Evolutionary conservation across 768 basidiomycete species (phyloP), one percentile per base, ranked within the genome.

Genomic region (Megacollybia marginata): DNA sequence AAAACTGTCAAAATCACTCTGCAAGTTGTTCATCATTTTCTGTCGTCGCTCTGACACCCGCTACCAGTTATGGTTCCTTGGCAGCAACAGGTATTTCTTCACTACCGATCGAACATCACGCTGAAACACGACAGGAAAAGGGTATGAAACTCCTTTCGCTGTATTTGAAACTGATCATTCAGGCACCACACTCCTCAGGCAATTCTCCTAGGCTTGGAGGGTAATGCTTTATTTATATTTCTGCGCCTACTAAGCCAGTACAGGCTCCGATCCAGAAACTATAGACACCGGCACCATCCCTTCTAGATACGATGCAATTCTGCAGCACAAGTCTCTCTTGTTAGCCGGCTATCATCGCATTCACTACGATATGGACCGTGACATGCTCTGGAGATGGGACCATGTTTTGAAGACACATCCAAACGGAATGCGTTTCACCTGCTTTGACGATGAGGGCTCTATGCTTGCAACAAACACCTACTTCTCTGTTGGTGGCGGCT

Each of bases 381-480:
- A 98, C 62, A 91, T 98, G 90, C 69, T 92, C 19, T 95, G 92
- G 92, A 74, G 85, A 20, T 91, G 83, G 81, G 88, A 92, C 58
- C 81, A 87, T 47, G 85, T 92, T n/a, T 76, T 93, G 23, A 85
- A 85, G 64, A 89, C 88, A 0, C 88, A 91, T 61, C 85, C 91
- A 0, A 95, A 95, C 60, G 94, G 94, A 42, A 94, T 98, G 82
- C 78, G 92, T 9, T 97, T 97, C 64, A 84, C 84, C 33, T 87
- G 80, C 33, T 98, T 92, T 55, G 82, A 75, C 48, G 72, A 76
- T 43, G 72, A 85, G n/a, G 94, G 94, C 2, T 81, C 89, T 54
- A 68, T 97, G 52, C 70, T 98, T 50, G 94, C 94, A 1, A 93
- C 91, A 11, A 97, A 98, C 57, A 89, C 93, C 62, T 98, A 95